Conservation (phyloP, 208 protist genomes). For the Balamuthia mandrillaris region DNA sequence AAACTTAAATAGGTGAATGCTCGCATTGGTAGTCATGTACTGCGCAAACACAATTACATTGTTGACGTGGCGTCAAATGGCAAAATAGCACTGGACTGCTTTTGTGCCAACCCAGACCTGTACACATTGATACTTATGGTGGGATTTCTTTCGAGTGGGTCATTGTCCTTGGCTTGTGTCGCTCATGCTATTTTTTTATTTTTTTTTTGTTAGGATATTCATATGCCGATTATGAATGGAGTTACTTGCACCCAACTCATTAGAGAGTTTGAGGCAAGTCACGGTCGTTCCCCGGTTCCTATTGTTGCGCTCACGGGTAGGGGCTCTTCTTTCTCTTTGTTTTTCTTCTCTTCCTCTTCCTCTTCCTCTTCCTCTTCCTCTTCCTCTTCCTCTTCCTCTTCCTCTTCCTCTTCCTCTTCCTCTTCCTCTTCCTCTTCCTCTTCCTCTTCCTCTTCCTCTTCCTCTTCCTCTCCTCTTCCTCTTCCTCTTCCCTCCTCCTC, state of each 20-base stretch:
- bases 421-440: background rate
- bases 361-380: background rate
- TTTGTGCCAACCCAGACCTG: conserved; percentile 17
- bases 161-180: too few relatives aligned
- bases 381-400: background rate
- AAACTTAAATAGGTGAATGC: background rate
- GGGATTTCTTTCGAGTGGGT: too few relatives aligned
- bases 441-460: background rate
- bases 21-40: background rate
- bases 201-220: conserved; percentile 26
- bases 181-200: too few relatives aligned
- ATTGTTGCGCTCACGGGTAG: conserved; percentile 32
- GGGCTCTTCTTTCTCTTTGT: background rate
- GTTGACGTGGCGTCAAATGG: conserved; percentile 22
- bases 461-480: background rate
- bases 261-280: conserved; percentile 2
- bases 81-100: conserved; percentile 13
- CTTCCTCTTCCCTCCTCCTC: background rate
- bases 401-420: background rate
- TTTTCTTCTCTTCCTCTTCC: background rate
- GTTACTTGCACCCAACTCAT: conserved; percentile 27
- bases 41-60: conserved; percentile 7
- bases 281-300: background rate
- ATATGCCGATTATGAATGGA: conserved; percentile 33
- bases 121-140: conserved; percentile 40